These are phyloP conservation scores for Dendrobium officinale DNA, from an alignment of 106 monocot genomes.

Conservation along the genomic window DNA sequence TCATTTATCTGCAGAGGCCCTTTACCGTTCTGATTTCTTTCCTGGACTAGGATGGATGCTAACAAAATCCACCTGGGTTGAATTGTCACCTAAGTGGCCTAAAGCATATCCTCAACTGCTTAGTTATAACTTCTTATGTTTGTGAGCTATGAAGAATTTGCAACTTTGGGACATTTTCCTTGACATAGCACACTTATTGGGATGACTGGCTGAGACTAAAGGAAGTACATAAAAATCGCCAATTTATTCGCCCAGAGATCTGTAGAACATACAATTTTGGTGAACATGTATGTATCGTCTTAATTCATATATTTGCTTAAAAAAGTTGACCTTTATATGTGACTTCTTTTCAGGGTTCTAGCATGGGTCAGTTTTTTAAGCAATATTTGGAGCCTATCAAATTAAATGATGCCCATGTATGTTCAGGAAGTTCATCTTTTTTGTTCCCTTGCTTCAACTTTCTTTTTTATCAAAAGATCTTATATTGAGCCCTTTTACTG, in stretches of 20 bases:
- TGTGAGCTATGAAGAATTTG: neutral
- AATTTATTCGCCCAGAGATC: slow-evolving; percentile 97
- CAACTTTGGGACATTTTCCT: slow-evolving; percentile 34
- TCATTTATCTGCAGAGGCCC: slow-evolving; percentile 51
- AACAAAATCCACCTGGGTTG: slow-evolving; percentile 84
- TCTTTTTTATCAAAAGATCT: neutral
- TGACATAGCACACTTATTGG: slow-evolving; percentile 93
- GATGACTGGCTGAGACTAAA: slow-evolving; percentile 99
- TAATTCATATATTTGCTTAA: slow-evolving; percentile 98
- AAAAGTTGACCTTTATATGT: slow-evolving; percentile 73
- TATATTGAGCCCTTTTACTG: slow-evolving; percentile 1
- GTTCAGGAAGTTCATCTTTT: slow-evolving; percentile 4
- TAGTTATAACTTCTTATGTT: neutral
- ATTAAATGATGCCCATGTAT: slow-evolving; percentile 76
- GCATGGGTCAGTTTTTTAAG: slow-evolving; percentile 91
- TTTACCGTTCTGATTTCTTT: slow-evolving; percentile 98
- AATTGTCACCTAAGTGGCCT: slow-evolving; percentile 98
- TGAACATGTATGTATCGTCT: slow-evolving; percentile 71
- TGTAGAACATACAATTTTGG: slow-evolving; percentile 99
- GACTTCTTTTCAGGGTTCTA: slow-evolving; percentile 70
- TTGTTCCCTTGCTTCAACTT: neutral
- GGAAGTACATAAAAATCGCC: slow-evolving; percentile 70
- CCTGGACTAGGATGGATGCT: slow-evolving; percentile 99
- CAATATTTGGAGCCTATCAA: slow-evolving; percentile 88
- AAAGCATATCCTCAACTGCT: slow-evolving; percentile 90